Evolutionary conservation across 2,329 filamentous ascomycete genomes (phyloP), one percentile per base, ranked within the genome.

Genomic region (Xylaria polymorpha): DNA sequence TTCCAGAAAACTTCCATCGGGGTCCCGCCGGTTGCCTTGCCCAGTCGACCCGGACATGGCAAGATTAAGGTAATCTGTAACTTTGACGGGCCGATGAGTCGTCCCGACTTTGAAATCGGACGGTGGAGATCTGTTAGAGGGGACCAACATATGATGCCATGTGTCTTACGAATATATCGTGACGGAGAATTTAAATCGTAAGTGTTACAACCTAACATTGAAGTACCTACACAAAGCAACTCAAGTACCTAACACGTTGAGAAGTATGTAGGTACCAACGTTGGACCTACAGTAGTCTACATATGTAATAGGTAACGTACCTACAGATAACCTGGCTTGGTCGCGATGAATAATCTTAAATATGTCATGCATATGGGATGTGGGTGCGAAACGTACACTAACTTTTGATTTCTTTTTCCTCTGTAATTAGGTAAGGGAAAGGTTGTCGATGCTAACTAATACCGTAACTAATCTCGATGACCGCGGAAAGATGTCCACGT

Each of bases 1-100:
- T 69, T 66, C 63, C 46, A 66, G 67, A 69, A 69, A 66, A 63
- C 50, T 69, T 69, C 67, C 44, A 66, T 66, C 58, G 22, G 67
- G 63, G 58, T 41, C 39, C 53, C 39, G 55, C 57, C n/a, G n/a
- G n/a, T 44, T 59, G 59, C 55, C 55, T 60, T 37, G 29, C 20
- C 50, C 29, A 32, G 50, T 35, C 50, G 50, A 55, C 18, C 46
- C 22, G 29, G 46, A 50, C 46, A 50, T 25, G 46, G 58, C 37
- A 18, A 43, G 60, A 62, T 50, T 25, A 55, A 55, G 4, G 35
- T 61, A 50, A 15, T 53, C 22, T 18, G 44, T n/a, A 41, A 37
- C 46, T n/a, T 48, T 50, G 56, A 55, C 51, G 51, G 51, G 18
- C 51, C 51, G 32, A 55, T 55, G 37, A 37, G 51, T 39, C 29